Evolutionary conservation across 2,329 filamentous ascomycete species (phyloP).

Genomic region (Aspergillus alliaceus): DNA sequence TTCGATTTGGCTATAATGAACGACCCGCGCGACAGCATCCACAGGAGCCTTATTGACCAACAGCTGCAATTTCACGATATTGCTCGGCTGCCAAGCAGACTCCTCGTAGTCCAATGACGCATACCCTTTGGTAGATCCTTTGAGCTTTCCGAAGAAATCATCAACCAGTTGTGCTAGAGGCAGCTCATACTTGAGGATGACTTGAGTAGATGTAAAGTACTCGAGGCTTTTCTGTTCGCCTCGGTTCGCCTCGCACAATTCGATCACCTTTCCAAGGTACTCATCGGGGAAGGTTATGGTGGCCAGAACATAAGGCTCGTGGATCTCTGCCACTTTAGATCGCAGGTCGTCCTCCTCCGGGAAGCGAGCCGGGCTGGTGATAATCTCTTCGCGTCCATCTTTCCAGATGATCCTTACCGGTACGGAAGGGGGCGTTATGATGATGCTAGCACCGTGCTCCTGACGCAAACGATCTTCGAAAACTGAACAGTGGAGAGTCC

Average conservation of each 20-base stretch:
- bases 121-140: conserved; percentile 91
- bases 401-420: conserved; percentile 82
- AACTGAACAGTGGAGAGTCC: conserved; percentile 97
- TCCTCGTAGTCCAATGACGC: conserved; percentile 97
- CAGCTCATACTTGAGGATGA: conserved; percentile 89
- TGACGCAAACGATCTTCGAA: conserved; percentile 94
- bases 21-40: conserved; percentile 87
- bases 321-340: conserved; percentile 60
- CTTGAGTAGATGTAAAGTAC: conserved; percentile 88
- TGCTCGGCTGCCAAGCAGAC: conserved; percentile 77
- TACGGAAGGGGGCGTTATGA: conserved; percentile 94
- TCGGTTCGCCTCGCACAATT: conserved; percentile 86
- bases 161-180: conserved; percentile 89
- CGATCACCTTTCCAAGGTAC: conserved; percentile 90
- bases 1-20: conserved; percentile 79
- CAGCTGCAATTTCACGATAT: conserved; percentile 84
- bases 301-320: conserved; percentile 74
- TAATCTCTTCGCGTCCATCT: conserved; percentile 73
- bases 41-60: conserved; percentile 92
- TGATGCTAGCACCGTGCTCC: conserved; percentile 91
- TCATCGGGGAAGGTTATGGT: conserved; percentile 92
- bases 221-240: conserved; percentile 84
- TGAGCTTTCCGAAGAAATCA: conserved; percentile 95
- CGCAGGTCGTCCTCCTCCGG: conserved; percentile 67
- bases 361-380: conserved; percentile 85